A percentile compares a stretch with the other conserved stretches of the same genome.
These are phyloP conservation scores for Aotearoamyces nothofagi DNA, from an alignment of 2,329 filamentous ascomycete genomes.

Conservation along the genomic window DNA sequence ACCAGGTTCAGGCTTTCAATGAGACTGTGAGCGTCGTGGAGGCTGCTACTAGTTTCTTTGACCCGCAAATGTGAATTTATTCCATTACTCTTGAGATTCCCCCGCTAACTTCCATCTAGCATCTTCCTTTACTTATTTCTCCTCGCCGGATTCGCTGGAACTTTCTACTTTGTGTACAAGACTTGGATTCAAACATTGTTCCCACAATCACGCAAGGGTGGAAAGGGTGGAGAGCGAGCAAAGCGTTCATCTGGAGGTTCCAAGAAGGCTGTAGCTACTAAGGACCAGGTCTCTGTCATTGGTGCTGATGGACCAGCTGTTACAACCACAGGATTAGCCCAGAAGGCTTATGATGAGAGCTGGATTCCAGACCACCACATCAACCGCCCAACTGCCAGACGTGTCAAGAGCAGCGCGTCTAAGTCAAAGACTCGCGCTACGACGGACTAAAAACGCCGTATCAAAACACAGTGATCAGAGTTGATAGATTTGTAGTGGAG, in stretches of 20 bases:
- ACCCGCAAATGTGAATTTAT: constrained; percentile 75
- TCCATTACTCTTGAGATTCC: constrained; percentile 2
- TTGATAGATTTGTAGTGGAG: too few species aligned
- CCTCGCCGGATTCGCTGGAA: constrained; percentile 59
- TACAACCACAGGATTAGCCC: constrained; percentile 14
- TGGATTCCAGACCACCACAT: constrained; percentile 90
- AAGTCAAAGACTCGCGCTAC: constrained; percentile 10
- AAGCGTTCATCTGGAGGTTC: constrained; percentile 43
- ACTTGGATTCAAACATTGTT: constrained; percentile 95
- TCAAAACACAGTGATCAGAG: too few species aligned
- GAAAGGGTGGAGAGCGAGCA: constrained; percentile 25
- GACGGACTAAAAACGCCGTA: constrained; percentile 6
- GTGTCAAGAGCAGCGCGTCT: constrained; percentile 38
- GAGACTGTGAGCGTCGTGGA: constrained; percentile 78
- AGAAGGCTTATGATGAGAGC: constrained; percentile 71
- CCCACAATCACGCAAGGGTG: constrained; percentile 60
- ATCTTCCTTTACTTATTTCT: constrained; percentile 97
- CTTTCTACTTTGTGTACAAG: constrained; percentile 92
- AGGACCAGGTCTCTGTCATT: constrained; percentile 44
- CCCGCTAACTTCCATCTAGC: constrained; percentile 29
- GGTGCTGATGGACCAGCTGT: constrained; percentile 33
- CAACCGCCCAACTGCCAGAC: constrained; percentile 63
- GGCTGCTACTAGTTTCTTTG: constrained; percentile 78
- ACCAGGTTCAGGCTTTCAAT: constrained; percentile 68
- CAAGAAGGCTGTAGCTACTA: constrained; percentile 48